These are phyloP conservation scores for Geum urbanum DNA, from an alignment of 306 rosid genomes.

Conservation along the genomic window DNA sequence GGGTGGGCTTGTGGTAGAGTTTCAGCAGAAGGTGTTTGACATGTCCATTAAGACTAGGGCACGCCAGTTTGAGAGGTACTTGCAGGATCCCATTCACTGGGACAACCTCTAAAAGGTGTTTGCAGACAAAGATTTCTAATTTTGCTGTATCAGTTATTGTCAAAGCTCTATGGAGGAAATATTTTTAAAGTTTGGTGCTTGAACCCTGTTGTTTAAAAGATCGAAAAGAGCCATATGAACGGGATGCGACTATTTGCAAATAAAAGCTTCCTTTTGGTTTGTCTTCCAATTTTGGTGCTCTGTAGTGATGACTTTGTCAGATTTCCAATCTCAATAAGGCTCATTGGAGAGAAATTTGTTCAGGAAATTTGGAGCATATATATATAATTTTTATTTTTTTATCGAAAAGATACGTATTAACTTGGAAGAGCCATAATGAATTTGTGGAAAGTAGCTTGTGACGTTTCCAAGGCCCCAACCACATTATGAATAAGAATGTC, in stretches of 20 bases:
- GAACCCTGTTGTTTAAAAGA: slow-evolving; percentile 25
- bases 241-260: slow-evolving; percentile 53
- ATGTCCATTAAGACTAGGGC: slow-evolving; percentile 88
- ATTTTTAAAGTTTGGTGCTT: slow-evolving; percentile 34
- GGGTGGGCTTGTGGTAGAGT: slow-evolving; percentile 86
- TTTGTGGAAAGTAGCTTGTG: not conserved
- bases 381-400: too few species aligned
- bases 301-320: slow-evolving; percentile 9
- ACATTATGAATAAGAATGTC: not conserved
- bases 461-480: not conserved
- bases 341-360: not conserved
- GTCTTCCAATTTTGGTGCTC: slow-evolving; percentile 14
- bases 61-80: slow-evolving; percentile 87
- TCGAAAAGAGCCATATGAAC: slow-evolving; percentile 30
- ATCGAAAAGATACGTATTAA: too few species aligned
- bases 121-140: slow-evolving; percentile 18
- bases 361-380: not conserved
- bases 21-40: slow-evolving; percentile 74
- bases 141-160: slow-evolving; percentile 20
- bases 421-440: too few species aligned
- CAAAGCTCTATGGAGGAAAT: slow-evolving; percentile 21
- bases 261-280: slow-evolving; percentile 36
- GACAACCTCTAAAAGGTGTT: slow-evolving; percentile 43
- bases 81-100: slow-evolving; percentile 58
- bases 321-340: not conserved